Conservation (phyloP, 148 eudicot genomes). For the Heliamphora exappendiculata region DNA sequence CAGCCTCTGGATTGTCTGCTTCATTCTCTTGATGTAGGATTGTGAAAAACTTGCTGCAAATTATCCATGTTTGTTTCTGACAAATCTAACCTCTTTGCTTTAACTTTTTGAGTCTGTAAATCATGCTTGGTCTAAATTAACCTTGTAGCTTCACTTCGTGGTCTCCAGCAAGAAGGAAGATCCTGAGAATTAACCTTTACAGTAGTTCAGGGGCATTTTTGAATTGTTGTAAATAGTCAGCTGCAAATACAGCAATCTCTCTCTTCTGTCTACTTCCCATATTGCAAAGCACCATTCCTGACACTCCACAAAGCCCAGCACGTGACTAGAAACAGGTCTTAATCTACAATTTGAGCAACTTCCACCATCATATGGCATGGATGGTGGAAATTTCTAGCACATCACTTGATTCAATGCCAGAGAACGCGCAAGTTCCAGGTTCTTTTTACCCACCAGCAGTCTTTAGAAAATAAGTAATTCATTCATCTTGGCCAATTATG, state of each 20-base stretch:
- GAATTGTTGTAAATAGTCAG: not conserved
- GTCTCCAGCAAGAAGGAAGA: not conserved
- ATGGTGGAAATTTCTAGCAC: not conserved
- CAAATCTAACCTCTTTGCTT: not conserved
- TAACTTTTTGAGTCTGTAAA: not conserved
- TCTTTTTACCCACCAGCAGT: slow-evolving; percentile 1
- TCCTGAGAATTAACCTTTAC: not conserved
- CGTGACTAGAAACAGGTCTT: not conserved
- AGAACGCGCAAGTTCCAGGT: not conserved
- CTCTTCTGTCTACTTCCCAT: not conserved
- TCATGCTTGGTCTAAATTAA: not conserved
- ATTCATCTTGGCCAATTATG: not conserved
- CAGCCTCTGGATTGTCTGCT: no score
- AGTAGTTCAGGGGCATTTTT: not conserved
- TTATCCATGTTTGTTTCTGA: not conserved
- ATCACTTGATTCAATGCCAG: not conserved
- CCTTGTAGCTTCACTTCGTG: not conserved
- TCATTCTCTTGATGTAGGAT: not conserved
- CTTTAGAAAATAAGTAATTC: not conserved
- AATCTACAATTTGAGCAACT: not conserved
- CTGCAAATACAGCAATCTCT: not conserved
- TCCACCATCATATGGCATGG: not conserved
- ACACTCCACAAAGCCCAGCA: not conserved
- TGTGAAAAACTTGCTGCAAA: not conserved
- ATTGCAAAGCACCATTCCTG: not conserved